Evolutionary conservation across 1,284 basidiomycete genomes (phyloP).

Genomic region (Ustilago esculenta): DNA sequence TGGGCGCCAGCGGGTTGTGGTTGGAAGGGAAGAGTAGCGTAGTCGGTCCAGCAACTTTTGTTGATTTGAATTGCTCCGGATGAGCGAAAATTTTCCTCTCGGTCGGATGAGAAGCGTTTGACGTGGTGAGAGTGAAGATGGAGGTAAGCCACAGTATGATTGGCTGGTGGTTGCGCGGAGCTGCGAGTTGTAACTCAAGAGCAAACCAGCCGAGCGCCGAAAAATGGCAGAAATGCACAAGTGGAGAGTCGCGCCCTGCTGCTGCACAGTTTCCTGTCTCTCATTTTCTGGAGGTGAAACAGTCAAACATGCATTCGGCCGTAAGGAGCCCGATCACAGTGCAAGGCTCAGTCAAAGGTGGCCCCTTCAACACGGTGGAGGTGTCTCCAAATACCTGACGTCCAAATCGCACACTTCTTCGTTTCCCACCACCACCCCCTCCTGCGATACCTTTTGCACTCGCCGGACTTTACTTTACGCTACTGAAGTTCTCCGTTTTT

Average conservation of each 20-base stretch:
- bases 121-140: conserved; percentile 13
- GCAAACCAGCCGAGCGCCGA: background rate
- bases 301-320: background rate
- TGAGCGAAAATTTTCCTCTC: conserved; percentile 17
- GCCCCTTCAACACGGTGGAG: too few species aligned
- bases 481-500: too few species aligned
- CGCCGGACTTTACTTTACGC: too few species aligned
- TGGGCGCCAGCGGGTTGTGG: conserved; percentile 22
- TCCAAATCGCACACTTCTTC: background rate
- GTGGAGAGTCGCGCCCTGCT: conserved; percentile 2
- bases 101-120: conserved; percentile 8
- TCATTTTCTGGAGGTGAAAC: conserved; percentile 1
- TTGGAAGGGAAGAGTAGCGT: background rate
- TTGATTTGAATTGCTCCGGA: background rate
- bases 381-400: too few species aligned
- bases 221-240: background rate
- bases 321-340: conserved; percentile 1
- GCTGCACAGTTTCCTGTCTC: background rate
- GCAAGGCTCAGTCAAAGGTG: conserved; percentile 1
- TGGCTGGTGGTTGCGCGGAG: conserved; percentile 8
- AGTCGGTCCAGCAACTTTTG: background rate
- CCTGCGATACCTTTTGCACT: background rate
- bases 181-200: conserved; percentile 7
- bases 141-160: conserved; percentile 11
- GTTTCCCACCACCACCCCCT: conserved; percentile 6